These are phyloP conservation scores for Candida sp. DNA, from an alignment of 1,139 yeast species.

Conservation along the genomic window DNA sequence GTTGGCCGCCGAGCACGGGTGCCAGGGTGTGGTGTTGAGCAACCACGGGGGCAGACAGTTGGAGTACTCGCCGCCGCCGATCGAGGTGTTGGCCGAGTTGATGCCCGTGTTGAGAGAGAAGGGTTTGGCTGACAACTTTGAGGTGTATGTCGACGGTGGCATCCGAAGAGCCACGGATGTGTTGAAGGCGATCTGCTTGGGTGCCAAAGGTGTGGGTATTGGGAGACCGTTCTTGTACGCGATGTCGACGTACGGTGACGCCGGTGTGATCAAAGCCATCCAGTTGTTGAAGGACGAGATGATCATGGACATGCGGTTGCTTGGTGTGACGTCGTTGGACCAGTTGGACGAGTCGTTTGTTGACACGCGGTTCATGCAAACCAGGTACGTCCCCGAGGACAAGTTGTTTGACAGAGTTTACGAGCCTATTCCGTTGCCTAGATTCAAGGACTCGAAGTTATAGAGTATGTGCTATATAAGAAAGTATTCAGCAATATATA, in stretches of 20 bases:
- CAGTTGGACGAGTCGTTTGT: constrained; percentile 58
- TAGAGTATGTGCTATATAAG: constrained; percentile 10
- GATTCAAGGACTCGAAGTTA: constrained; percentile 32
- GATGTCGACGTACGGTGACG: constrained; percentile 73
- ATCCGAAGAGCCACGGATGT: constrained; percentile 74
- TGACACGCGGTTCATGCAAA: constrained; percentile 26
- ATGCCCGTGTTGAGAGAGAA: constrained; percentile 57
- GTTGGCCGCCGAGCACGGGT: constrained; percentile 63
- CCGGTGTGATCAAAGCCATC: constrained; percentile 79
- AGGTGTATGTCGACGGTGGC: constrained; percentile 68
- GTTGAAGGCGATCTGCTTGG: constrained; percentile 67
- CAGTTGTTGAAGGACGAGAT: constrained; percentile 82
- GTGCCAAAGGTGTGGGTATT: constrained; percentile 75
- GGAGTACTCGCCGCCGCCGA: constrained; percentile 69
- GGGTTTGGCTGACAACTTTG: constrained; percentile 48
- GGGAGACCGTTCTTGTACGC: constrained; percentile 79
- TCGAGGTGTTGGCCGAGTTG: constrained; percentile 69
- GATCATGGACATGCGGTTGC: constrained; percentile 84
- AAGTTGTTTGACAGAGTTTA: constrained; percentile 40
- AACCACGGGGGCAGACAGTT: constrained; percentile 82
- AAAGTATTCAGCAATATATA: not conserved
- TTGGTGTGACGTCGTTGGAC: constrained; percentile 73
- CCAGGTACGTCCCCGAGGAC: constrained; percentile 35
- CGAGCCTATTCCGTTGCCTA: constrained; percentile 40
- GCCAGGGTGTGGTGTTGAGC: constrained; percentile 67